Evolutionary conservation across 2,329 filamentous ascomycete genomes (phyloP).

Genomic region (Fusarium verrucosum): DNA sequence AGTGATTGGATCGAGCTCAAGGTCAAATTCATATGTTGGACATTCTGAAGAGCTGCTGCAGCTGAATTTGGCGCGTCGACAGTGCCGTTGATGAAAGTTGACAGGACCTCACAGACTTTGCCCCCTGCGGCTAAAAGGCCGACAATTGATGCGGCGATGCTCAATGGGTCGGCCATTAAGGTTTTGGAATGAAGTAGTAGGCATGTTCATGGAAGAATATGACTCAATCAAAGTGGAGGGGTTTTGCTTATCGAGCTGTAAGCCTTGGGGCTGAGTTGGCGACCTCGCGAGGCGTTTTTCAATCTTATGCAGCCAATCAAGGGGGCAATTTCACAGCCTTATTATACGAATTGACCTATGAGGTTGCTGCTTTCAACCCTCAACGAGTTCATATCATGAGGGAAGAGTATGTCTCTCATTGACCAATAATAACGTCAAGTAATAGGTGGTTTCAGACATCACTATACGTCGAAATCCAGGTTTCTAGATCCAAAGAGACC

Average conservation of each 20-base stretch:
- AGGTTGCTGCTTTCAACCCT: not conserved
- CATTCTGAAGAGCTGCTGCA: not conserved
- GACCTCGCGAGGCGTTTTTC: not conserved
- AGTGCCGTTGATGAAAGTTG: not conserved
- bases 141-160: slow-evolving; percentile 1
- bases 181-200: not conserved
- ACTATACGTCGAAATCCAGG: too few relatives aligned
- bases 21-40: slow-evolving; percentile 8
- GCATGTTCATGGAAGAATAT: not conserved
- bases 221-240: not conserved
- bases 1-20: not conserved
- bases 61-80: slow-evolving; percentile 3
- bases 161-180: slow-evolving; percentile 3
- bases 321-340: not conserved
- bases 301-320: not conserved
- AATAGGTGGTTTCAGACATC: not conserved
- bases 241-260: not conserved
- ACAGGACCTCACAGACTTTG: slow-evolving; percentile 3
- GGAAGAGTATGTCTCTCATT: too few relatives aligned
- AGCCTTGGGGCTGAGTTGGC: not conserved
- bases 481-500: too few relatives aligned
- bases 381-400: not conserved
- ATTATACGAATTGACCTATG: not conserved
- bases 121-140: slow-evolving; percentile 3
- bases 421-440: not conserved